Evolutionary conservation across 2,329 filamentous ascomycete species (phyloP), one percentile per base, ranked within the genome.

Genomic region (Talaromyces piceae): DNA sequence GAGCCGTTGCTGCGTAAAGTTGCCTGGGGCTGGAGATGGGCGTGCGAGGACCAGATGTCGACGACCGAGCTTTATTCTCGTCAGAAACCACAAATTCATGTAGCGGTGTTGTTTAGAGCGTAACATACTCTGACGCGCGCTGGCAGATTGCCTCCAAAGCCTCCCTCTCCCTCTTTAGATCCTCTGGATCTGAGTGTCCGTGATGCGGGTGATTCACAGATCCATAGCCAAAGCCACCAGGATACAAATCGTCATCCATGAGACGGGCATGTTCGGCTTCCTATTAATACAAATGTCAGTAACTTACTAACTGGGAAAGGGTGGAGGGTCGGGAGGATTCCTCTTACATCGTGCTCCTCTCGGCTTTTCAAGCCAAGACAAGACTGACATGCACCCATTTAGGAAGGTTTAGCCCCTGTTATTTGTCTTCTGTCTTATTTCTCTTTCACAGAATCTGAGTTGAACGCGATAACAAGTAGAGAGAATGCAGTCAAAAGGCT

Each of bases 101-200:
- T 3, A 20, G 33, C 12, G 33, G 16, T 3, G 16, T n/a, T 9
- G n/a, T 37, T 8, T 16, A 28, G 3, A 18, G 11, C 12, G 4
- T n/a, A 11, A 37, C 43, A n/a, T 54, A 74, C 72, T 74, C 72
- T n/a, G 72, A 74, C 49, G 71, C 67, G 45, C 68, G 63, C 56
- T 74, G 72, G 57, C 72, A 73, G 54, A 74, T 74, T 4, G 69
- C 67, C 54, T 74, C 71, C 37, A 74, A 58, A 6, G 70, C 71
- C 57, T 74, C 72, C 39, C 70, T 61, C 55, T 74, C 72, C 30
- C 69, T 69, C 54, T 67, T 70, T 54, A 70, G 54, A 51, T 67
- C 66, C 55, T 73, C 69, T 5, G 69, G 63, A 58, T 74, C 71
- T 3, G 69, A 65, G 26, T 72, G 66, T 23, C 58, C 57, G 33